phyloP scores from a whole-genome alignment of 108 stramenopile species.

The Skeletonema costatum region DNA sequence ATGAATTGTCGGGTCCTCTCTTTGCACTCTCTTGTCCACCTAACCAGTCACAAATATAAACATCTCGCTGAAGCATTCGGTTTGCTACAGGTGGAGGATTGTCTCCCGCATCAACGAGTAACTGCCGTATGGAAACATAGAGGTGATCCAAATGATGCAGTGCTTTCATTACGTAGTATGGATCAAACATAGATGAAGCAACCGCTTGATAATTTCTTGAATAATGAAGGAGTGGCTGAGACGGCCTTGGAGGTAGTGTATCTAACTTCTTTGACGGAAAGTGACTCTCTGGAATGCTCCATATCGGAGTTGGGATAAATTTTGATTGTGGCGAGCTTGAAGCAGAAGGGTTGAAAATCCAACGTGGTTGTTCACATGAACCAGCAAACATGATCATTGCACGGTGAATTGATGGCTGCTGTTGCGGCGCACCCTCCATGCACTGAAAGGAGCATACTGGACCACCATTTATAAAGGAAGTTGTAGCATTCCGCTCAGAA shows the following conservation, averaged over 20 bases:
- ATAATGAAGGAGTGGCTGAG: conserved; percentile 70
- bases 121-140: conserved; percentile 56
- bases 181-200: conserved; percentile 71
- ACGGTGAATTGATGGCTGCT: conserved; percentile 49
- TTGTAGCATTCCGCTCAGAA: not conserved
- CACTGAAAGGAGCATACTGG: conserved; percentile 75
- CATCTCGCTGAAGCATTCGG: conserved; percentile 68
- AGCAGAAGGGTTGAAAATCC: conserved; percentile 27
- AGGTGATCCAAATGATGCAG: conserved; percentile 74
- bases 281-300: conserved; percentile 80
- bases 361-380: conserved; percentile 28
- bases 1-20: conserved; percentile 18
- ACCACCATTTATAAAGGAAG: conserved; percentile 70
- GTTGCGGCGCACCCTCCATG: conserved; percentile 55
- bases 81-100: conserved; percentile 32
- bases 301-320: conserved; percentile 59
- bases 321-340: not conserved
- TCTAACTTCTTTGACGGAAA: conserved; percentile 78
- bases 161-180: conserved; percentile 64
- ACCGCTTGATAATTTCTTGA: conserved; percentile 63
- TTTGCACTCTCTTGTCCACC: conserved; percentile 47
- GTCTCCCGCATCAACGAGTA: conserved; percentile 24
- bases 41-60: conserved; percentile 83
- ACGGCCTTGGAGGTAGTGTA: conserved; percentile 73
- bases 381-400: conserved; percentile 72